Evolutionary conservation across 164 flowering plant species (phyloP), one percentile per base, ranked within the genome.

Genomic region (Nelumbo lutea): DNA sequence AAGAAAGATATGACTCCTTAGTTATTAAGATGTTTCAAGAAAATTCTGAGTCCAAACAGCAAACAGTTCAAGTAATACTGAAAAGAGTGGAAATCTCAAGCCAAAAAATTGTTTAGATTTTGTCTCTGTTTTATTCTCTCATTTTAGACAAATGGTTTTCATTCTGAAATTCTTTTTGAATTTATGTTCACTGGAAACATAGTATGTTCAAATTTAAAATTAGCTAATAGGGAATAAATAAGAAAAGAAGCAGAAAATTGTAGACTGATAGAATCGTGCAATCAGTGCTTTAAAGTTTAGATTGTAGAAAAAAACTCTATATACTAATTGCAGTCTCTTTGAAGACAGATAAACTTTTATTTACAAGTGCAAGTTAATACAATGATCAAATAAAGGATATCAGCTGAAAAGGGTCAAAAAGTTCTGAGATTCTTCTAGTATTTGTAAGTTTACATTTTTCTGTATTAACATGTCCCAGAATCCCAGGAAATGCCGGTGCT

Each of bases 361-460:
- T 68, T 68, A 67, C 71, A 70, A 2, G 13, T 51, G 51, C 50
- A 62, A 42, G 11, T 44, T 55, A 52, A 66, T 55, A 65, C 38
- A 67, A 63, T 61, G 62, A 67, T 62, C 64, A 42, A 56, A 59
- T 55, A 11, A 58, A 44, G 45, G n/a, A 42, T 59, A 64, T 40
- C 61, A 68, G 27, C 11, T 64, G 67, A 65, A 73, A 66, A 62
- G 77, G 57, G 60, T 55, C 62, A 51, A 64, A 14, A 70, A 74
- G 76, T 68, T 59, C 15, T 47, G 59, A 62, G 52, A 62, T 53
- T 45, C 42, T 65, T 50, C 50, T 8, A 66, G 66, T 56, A 73
- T 73, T 53, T 38, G 75, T 66, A 67, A 42, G 72, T 58, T 46
- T 72, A 76, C 72, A 70, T 68, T 68, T 42, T 59, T 65, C 56